Evolutionary conservation across 768 basidiomycete genomes (phyloP).

Genomic region (Nidularia sp.): DNA sequence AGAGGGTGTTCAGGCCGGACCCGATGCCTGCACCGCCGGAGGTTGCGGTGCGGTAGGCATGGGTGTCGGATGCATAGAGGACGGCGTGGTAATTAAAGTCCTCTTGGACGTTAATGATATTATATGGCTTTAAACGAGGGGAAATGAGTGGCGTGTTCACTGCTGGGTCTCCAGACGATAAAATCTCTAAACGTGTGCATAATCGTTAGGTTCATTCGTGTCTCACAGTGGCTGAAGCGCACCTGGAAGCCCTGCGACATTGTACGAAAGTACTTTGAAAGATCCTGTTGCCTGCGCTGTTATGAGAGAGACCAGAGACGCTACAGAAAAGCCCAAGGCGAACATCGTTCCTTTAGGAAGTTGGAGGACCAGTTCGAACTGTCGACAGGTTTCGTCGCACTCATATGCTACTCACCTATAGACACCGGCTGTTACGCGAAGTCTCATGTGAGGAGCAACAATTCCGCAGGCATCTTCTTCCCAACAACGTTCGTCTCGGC

Average conservation of each 20-base stretch:
- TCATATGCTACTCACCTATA: no score
- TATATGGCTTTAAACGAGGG: conserved; percentile 22
- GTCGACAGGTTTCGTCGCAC: no score
- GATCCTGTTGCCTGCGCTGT: conserved; percentile 18
- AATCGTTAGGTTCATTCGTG: neutral
- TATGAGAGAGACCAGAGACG: neutral
- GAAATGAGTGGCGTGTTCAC: conserved; percentile 26
- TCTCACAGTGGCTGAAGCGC: neutral
- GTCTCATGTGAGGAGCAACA: no score
- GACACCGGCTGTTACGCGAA: no score
- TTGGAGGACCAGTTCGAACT: no score
- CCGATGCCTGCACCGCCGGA: conserved; percentile 30
- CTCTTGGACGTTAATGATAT: conserved; percentile 28
- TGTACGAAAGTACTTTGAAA: conserved; percentile 22
- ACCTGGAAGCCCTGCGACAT: conserved; percentile 30
- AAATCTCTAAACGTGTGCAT: conserved; percentile 9
- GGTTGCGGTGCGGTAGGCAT: conserved; percentile 29
- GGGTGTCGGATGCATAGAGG: conserved; percentile 28
- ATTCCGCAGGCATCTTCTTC: no score
- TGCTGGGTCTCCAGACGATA: conserved; percentile 22
- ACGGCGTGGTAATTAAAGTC: conserved; percentile 35
- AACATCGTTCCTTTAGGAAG: neutral
- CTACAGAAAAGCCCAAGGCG: neutral
- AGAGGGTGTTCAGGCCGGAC: conserved; percentile 31
- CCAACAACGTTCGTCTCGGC: no score